Conservation (phyloP, 352 stramenopile genomes). For the Globisporangium solare region DNA sequence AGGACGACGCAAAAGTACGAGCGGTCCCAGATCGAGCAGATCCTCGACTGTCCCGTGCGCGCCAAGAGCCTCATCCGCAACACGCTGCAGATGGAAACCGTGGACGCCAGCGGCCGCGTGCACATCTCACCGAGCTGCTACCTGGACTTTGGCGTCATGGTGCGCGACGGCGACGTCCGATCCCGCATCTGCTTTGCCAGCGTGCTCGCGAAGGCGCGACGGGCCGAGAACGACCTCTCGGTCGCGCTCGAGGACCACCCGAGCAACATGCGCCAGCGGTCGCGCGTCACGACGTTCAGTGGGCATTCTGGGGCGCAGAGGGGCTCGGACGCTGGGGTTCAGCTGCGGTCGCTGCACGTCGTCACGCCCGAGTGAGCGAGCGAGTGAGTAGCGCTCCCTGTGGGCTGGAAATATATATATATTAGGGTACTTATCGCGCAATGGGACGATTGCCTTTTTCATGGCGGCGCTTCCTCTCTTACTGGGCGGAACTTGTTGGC, state of each 20-base stretch:
- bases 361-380: no score
- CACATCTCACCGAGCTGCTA: conserved; percentile 40
- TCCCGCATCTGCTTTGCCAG: conserved; percentile 19
- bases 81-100: conserved; percentile 31
- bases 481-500: no score
- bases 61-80: conserved; percentile 40
- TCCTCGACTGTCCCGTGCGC: conserved; percentile 36
- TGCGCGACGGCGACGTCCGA: conserved; percentile 20
- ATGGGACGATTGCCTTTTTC: no score
- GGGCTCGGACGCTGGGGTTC: no score
- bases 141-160: conserved; percentile 39
- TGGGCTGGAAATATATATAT: neutral
- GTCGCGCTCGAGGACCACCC: conserved; percentile 2
- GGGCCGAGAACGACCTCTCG: conserved; percentile 6
- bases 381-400: no score
- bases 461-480: no score
- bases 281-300: no score
- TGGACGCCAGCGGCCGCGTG: conserved; percentile 18
- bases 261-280: neutral
- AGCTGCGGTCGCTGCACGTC: no score
- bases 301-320: no score
- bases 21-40: conserved; percentile 16
- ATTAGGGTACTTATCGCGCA: neutral
- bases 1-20: neutral
- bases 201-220: conserved; percentile 1